Base-by-base conservation (phyloP, 345 rosid genomes). In the Populus simonii region DNA sequence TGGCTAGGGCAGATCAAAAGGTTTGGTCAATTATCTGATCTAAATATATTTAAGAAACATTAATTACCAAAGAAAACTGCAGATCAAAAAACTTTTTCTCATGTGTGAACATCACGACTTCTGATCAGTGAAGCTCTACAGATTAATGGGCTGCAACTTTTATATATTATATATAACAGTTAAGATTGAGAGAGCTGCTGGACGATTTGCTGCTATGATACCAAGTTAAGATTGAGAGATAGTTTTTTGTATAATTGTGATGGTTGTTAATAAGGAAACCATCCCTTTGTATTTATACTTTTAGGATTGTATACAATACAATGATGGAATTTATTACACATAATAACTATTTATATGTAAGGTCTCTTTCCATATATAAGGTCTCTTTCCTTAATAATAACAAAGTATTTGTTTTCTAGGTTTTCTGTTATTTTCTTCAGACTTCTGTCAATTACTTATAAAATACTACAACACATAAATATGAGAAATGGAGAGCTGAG, bases 71-170 rank as follows among this genome's bases (percentile, higher is more conserved):
- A 70, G 22, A 59, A 23, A 41, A 41, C 31, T 55, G 49, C 33
- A 62, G 43, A 49, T 8, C 7, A 18, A 35, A n/a, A 53, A 16
- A 41, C 3, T 5, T 15, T 53, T 66, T 59, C 53, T 66, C 39
- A 38, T 63, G 74, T 81, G 86, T 87, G 85, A 87, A 87, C 75
- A 57, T 25, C 74, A 72, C 29, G 84, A 84, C 72, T 71, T 66
- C 33, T 68, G 25, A 23, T 20, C 17, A 13, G 25, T 27, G 15
- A 20, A 61, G 1, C 35, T 38, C 47, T 20, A 8, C 13, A 73
- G 8, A 17, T 59, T 55, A 18, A 18, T 59, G 65, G 65, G 12
- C 29, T 47, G 51, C 18, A 4, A 59, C 16, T 25, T 59, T 59
- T n/a, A 22, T 57, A 59, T 23, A 3, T 33, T 33, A 33, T 33